Evolutionary conservation across 75 land plant species (phyloP).

Genomic region (Cunninghamia lanceolata): DNA sequence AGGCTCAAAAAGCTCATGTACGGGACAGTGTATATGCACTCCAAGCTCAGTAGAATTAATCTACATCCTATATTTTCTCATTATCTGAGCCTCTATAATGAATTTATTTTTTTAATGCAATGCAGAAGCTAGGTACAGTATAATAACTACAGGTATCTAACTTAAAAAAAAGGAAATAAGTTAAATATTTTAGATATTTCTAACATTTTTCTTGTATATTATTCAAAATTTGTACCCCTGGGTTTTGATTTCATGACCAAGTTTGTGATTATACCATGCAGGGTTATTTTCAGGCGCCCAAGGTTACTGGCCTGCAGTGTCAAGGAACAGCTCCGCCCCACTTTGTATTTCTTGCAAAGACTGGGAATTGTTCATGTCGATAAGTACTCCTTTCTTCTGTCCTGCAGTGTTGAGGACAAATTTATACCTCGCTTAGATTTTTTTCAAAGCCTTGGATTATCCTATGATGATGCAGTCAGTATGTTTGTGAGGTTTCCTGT

Average conservation of each 20-base stretch:
- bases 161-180: not conserved
- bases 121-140: not conserved
- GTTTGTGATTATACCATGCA: not conserved
- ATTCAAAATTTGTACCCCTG: not conserved
- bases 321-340: constrained; percentile 62
- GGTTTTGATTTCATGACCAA: not conserved
- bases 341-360: constrained; percentile 62
- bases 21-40: too few species aligned
- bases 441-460: constrained; percentile 55
- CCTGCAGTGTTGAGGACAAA: constrained; percentile 65
- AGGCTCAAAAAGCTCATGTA: too few species aligned
- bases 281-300: constrained; percentile 65
- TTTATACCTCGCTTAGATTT: constrained; percentile 63
- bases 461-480: constrained; percentile 34
- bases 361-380: constrained; percentile 49
- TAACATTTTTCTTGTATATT: not conserved
- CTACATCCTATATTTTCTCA: too few species aligned
- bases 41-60: too few species aligned
- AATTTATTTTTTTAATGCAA: not conserved
- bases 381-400: constrained; percentile 54
- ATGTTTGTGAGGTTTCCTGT: constrained; percentile 73
- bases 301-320: constrained; percentile 56
- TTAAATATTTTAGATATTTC: not conserved
- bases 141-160: not conserved
- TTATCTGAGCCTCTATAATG: too few species aligned